Evolutionary conservation across 1,284 basidiomycete species (phyloP), one percentile per base, ranked within the genome.

Genomic region (Mycosarcoma mackinlayi): DNA sequence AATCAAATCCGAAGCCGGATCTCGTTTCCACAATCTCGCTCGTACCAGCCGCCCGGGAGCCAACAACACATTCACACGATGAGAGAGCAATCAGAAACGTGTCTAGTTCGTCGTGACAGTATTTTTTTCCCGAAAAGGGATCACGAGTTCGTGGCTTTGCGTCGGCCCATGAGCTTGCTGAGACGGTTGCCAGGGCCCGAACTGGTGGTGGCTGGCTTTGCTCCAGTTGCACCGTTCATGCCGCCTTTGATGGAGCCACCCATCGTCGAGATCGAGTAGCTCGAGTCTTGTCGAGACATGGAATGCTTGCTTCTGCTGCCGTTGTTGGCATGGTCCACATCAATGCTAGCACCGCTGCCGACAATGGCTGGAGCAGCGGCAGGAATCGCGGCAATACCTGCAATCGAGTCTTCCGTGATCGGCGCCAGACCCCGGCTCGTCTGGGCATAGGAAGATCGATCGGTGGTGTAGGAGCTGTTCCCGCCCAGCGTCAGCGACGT

Each of bases 161-260:
- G 31, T 30, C 66, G 42, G 5, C 66, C 56, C 64, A 73, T 73
- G 24, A 73, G 47, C 47, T 73, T 73, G 61, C 64, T 68, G 14
- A 73, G 35, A 6, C 69, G 31, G 21, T 63, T 31, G 1, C 61
- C 61, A 8, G 52, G 34, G 4, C 62, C 61, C 24, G 25, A 19
- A n/a, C 24, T n/a, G 24, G 44, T 24, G 2, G 21, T 16, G 19
- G 18, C n/a, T 6, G 42, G 50, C 28, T 57, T 64, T 6, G 31
- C 14, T 18, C 28, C 33, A 21, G 46, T 30, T 13, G 40, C 38
- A 24, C n/a, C n/a, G n/a, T n/a, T n/a, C n/a, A 31, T 42, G 4
- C 45, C 49, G 3, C 57, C 61, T n/a, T 56, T 61, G 18, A 48
- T 42, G 13, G 62, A 54, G n/a, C 35, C n/a, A n/a, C n/a, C 50